Conservation (phyloP, 352 stramenopile genomes). For the Pythium pyrilobum region DNA sequence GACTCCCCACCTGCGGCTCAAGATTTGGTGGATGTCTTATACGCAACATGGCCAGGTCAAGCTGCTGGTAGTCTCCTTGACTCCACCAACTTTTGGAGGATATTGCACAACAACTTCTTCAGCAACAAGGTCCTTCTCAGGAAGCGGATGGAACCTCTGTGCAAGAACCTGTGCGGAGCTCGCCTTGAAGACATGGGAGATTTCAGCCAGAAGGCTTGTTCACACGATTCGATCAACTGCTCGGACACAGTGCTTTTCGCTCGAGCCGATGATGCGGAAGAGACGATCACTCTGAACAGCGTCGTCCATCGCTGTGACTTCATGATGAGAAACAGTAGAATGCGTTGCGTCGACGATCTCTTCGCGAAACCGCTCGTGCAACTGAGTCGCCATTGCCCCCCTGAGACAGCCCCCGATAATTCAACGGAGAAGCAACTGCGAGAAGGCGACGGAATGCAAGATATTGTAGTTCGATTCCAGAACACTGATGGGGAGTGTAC, state of each 20-base stretch:
- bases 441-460: neutral
- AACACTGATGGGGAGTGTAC: constrained; percentile 11
- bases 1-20: constrained; percentile 17
- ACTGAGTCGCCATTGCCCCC: constrained; percentile 22
- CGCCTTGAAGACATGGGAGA: constrained; percentile 65
- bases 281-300: constrained; percentile 39
- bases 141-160: constrained; percentile 66
- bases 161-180: constrained; percentile 57
- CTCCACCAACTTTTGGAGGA: constrained; percentile 73
- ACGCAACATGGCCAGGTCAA: constrained; percentile 74
- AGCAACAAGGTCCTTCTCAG: constrained; percentile 55
- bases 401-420: no score
- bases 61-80: constrained; percentile 64
- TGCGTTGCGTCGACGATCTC: constrained; percentile 52
- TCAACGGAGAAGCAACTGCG: neutral
- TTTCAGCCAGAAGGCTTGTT: constrained; percentile 26
- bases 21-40: constrained; percentile 73
- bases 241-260: constrained; percentile 59
- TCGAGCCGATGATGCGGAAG: constrained; percentile 25
- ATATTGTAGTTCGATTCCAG: constrained; percentile 14
- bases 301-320: constrained; percentile 74
- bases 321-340: constrained; percentile 68
- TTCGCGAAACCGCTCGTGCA: constrained; percentile 40
- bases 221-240: constrained; percentile 53
- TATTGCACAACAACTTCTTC: constrained; percentile 68